Evolutionary conservation across 2,329 filamentous ascomycete genomes (phyloP).

Genomic region (Helicocarpus griseus): DNA sequence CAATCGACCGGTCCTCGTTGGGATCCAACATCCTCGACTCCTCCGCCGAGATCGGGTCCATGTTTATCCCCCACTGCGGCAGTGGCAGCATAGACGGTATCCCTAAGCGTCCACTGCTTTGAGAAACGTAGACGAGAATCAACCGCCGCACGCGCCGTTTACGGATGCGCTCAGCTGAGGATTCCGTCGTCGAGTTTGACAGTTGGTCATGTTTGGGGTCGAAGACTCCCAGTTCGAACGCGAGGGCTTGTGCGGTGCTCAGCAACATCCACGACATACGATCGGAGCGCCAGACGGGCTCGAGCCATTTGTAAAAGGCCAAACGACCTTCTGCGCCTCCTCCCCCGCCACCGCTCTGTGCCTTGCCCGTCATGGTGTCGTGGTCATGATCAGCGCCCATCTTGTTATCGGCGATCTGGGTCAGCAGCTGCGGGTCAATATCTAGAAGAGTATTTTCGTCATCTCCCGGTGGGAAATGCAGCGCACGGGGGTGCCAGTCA

Average conservation of each 20-base stretch:
- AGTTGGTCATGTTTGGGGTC: constrained; percentile 66
- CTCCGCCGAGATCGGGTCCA: constrained; percentile 22
- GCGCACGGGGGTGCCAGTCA: constrained; percentile 89
- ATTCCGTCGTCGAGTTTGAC: constrained; percentile 42
- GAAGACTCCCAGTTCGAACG: constrained; percentile 91
- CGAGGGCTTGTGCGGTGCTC: constrained; percentile 79
- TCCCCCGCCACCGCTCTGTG: constrained; percentile 40
- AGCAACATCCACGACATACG: constrained; percentile 98
- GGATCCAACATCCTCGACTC: constrained; percentile 12
- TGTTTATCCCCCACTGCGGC: constrained; percentile 33
- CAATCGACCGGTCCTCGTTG: constrained; percentile 33
- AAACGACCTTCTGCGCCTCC: constrained; percentile 58
- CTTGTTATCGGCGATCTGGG: constrained; percentile 41
- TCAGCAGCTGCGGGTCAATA: constrained; percentile 63
- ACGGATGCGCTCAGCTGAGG: constrained; percentile 56
- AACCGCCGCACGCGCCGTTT: constrained; percentile 76
- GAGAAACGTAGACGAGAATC: constrained; percentile 81
- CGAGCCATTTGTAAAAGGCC: constrained; percentile 84
- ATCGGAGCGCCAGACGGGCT: constrained; percentile 89
- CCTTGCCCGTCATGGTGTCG: constrained; percentile 33
- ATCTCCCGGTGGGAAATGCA: constrained; percentile 76
- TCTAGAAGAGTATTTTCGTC: constrained; percentile 55
- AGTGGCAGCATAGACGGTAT: constrained; percentile 86
- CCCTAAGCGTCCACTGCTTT: constrained; percentile 84
- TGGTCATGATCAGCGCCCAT: constrained; percentile 23